phyloP scores from a whole-genome alignment of 768 basidiomycete species.

The Tubosaeta sp. region DNA sequence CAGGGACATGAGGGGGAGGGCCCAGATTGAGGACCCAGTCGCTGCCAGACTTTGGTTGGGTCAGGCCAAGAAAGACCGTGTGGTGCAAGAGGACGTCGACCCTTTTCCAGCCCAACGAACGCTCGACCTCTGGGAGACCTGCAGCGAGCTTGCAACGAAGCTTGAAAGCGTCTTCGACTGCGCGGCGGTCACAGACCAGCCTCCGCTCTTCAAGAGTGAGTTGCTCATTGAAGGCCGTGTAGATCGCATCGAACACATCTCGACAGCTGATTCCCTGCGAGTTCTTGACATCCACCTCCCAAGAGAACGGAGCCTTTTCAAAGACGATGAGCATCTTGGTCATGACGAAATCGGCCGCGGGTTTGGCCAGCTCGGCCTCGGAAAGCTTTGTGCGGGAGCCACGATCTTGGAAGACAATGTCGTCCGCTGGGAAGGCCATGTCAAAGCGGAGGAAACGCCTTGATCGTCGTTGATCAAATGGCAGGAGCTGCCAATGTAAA shows the following conservation, averaged over 20 bases:
- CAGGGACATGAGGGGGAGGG: conserved; percentile 1
- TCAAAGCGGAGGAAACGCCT: conserved; percentile 47
- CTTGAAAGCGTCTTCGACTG: conserved; percentile 41
- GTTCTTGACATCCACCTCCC: conserved; percentile 42
- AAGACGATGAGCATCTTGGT: conserved; percentile 50
- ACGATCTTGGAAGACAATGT: conserved; percentile 21
- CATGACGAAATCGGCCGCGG: conserved; percentile 40
- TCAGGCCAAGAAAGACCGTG: conserved; percentile 52
- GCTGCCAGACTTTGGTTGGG: conserved; percentile 32
- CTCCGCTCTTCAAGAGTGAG: conserved; percentile 45
- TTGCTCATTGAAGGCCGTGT: conserved; percentile 42
- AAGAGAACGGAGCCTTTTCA: conserved; percentile 31
- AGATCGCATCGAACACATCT: conserved; percentile 58
- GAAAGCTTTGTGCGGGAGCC: conserved; percentile 28
- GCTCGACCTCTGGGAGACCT: conserved; percentile 38
- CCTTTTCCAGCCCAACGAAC: conserved; percentile 47
- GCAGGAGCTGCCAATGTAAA: conserved; percentile 48
- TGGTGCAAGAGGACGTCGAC: conserved; percentile 52
- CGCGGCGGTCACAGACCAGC: conserved; percentile 24
- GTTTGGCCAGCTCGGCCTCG: conserved; percentile 37
- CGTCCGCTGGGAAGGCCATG: conserved; percentile 41
- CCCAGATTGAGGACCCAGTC: conserved; percentile 37
- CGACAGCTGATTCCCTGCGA: conserved; percentile 45
- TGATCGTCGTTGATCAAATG: conserved; percentile 31
- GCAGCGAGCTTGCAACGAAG: conserved; percentile 43